phyloP scores from a whole-genome alignment of 2,329 filamentous ascomycete species.

The Ascochyta pisi region DNA sequence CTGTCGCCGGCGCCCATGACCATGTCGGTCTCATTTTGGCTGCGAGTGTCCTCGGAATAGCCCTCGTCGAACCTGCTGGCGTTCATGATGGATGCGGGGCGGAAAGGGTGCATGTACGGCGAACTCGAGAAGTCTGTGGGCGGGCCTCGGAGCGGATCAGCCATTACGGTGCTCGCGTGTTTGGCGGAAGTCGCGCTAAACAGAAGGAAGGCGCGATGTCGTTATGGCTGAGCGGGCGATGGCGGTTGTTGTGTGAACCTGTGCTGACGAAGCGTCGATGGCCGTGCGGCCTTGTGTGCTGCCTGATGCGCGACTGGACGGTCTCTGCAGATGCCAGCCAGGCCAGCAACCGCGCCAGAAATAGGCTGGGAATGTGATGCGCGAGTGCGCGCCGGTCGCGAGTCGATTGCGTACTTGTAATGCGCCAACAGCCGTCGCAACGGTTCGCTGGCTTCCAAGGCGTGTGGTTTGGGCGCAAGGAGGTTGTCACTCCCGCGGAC shows the following conservation, averaged over 20 bases:
- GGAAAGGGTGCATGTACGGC: constrained; percentile 47
- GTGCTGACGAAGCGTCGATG: constrained; percentile 2
- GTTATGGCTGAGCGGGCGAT: background rate
- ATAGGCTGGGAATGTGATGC: background rate
- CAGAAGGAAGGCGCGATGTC: background rate
- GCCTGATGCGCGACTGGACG: constrained; percentile 9
- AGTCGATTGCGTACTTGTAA: background rate
- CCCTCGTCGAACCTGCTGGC: constrained; percentile 73
- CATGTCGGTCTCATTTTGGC: constrained; percentile 53
- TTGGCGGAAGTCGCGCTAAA: constrained; percentile 1
- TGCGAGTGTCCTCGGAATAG: constrained; percentile 78
- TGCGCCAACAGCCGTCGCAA: background rate
- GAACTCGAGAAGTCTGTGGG: constrained; percentile 37
- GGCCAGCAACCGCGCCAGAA: background rate
- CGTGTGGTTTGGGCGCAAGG: background rate
- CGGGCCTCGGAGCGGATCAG: constrained; percentile 31
- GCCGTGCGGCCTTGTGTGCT: constrained; percentile 9
- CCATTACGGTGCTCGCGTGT: constrained; percentile 35
- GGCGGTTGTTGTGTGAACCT: background rate
- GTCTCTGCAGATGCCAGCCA: background rate
- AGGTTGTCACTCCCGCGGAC: background rate
- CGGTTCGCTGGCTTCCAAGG: background rate
- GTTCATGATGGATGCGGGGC: constrained; percentile 46
- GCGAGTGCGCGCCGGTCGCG: background rate
- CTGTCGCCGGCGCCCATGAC: constrained; percentile 46